Conservation (phyloP, 768 basidiomycete species). For the Russula earlei region DNA sequence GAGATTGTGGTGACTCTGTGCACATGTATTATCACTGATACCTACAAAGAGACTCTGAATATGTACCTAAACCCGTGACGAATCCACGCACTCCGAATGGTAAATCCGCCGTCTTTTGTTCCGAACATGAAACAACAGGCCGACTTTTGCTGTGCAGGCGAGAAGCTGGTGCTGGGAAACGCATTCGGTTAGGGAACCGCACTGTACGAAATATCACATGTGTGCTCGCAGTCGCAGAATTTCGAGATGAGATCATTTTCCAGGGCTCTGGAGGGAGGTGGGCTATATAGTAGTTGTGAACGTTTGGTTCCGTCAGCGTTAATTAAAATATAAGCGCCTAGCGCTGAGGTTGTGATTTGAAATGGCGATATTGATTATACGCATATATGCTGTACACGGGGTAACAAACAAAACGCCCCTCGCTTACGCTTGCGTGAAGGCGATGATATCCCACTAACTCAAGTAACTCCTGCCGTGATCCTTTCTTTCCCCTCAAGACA, state of each 20-base stretch:
- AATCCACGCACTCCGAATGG: not conserved
- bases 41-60: not conserved
- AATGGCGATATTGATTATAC: too few relatives aligned
- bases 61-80: slow-evolving; percentile 4
- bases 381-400: too few relatives aligned
- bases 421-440: too few relatives aligned
- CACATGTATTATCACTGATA: not conserved
- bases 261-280: not conserved
- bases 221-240: not conserved
- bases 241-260: slow-evolving; percentile 2
- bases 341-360: too few relatives aligned
- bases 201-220: not conserved
- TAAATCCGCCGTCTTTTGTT: not conserved
- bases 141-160: not conserved
- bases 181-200: not conserved
- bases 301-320: too few relatives aligned
- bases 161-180: not conserved
- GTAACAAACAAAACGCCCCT: too few relatives aligned
- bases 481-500: not conserved
- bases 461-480: too few relatives aligned
- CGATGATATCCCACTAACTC: too few relatives aligned
- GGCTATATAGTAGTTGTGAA: too few relatives aligned
- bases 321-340: too few relatives aligned
- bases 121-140: not conserved
- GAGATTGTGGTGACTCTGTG: not conserved